Base-by-base conservation (phyloP, 208 protist genomes). In the Crithidia bombi region DNA sequence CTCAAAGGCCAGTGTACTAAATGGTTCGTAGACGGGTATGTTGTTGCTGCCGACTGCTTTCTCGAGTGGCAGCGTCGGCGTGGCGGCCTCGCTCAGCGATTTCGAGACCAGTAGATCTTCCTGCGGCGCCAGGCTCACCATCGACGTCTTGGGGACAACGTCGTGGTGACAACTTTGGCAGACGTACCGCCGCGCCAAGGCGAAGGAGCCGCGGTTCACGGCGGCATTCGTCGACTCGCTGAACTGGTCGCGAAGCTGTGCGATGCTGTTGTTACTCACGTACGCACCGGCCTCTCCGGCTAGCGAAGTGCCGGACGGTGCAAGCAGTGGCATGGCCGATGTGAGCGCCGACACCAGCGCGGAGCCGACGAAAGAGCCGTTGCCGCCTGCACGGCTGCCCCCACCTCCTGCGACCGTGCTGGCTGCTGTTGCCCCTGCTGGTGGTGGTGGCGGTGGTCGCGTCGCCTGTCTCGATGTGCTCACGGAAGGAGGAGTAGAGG, bases 91-190 rank as follows among this genome's bases (percentile, higher is more conserved):
- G 47, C 47, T 66, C 5, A 41, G 33, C 12, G 46, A 38, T n/a
- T 56, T 54, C 26, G 61, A 56, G 33, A 50, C 14, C 3, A 12
- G 5, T n/a, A 44, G 61, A 17, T 66, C 61, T 19, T 66, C 61
- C n/a, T 56, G 61, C 10, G 30, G 47, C 33, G 61, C 23, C 46
- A 56, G 46, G 33, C 21, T 62, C 51, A 75, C 50, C 41, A 75
- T 49, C 23, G 61, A 64, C 21, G 28, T 50, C 21, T 75, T 69
- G 5, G 71, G 71, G 0, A 70, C 58, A 4, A 77, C 71, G 19
- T 67, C 57, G 32, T 32, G 36, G 58, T 71, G 64, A 39, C 71
- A 77, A 35, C 32, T 26, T 35, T 66, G 64, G 38, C 71, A 77
- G 35, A 67, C 57, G 41, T 77, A 77, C 4, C 38, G 64, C 39